Evolutionary conservation across 176 grass and related monocot species (phyloP).

Genomic region (Oryza meyeriana): DNA sequence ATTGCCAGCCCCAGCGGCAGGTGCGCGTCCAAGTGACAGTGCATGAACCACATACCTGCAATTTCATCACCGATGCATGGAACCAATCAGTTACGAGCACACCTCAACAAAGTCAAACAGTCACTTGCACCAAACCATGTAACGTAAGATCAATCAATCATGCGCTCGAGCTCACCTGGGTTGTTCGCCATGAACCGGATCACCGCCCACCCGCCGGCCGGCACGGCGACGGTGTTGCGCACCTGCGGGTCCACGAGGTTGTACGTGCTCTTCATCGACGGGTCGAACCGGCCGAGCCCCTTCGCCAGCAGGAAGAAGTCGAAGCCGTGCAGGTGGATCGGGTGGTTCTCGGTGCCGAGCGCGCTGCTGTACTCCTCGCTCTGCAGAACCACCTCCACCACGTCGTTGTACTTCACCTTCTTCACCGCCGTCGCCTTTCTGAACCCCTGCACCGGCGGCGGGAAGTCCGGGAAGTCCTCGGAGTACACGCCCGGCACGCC

Average conservation of each 20-base stretch:
- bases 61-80: not conserved
- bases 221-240: constrained; percentile 50
- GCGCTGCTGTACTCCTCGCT: not conserved
- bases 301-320: not conserved
- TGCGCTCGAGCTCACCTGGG: not conserved
- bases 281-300: constrained; percentile 21
- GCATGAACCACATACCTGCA: constrained; percentile 67
- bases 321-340: not conserved
- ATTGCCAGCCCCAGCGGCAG: constrained; percentile 44
- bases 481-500: constrained; percentile 34
- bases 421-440: constrained; percentile 24
- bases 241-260: constrained; percentile 52
- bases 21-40: constrained; percentile 60
- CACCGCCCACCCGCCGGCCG: constrained; percentile 51
- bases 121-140: not conserved
- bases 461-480: constrained; percentile 44
- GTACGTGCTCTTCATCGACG: not conserved
- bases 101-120: not conserved
- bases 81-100: not conserved
- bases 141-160: not conserved
- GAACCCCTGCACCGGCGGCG: not conserved
- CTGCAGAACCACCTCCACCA: constrained; percentile 72
- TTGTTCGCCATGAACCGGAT: constrained; percentile 57
- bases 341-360: not conserved
- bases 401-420: constrained; percentile 47